Evolutionary conservation across 2,329 filamentous ascomycete species (phyloP).

Genomic region (Cryphonectria parasitica): DNA sequence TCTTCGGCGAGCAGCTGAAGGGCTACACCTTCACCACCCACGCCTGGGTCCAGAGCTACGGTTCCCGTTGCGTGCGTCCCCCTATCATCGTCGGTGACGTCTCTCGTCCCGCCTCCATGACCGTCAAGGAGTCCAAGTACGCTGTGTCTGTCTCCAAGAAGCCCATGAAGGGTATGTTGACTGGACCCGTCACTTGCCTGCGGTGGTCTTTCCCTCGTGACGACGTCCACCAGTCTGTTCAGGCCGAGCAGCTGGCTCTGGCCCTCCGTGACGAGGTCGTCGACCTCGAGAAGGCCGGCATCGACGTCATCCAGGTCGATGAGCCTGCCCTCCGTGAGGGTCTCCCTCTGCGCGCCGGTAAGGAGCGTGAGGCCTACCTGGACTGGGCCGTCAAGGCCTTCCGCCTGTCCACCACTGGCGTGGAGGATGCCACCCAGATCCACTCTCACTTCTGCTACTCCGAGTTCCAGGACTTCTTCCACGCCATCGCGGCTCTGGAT

Average conservation of each 20-base stretch:
- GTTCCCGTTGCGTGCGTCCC: conserved; percentile 96
- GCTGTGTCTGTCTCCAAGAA: conserved; percentile 94
- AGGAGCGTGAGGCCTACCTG: conserved; percentile 96
- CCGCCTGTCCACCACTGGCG: conserved; percentile 91
- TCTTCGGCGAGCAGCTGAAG: conserved; percentile 96
- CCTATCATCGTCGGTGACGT: conserved; percentile 99
- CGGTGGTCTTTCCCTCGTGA: conserved; percentile 99
- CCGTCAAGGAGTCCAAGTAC: conserved; percentile 99
- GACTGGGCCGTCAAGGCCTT: conserved; percentile 98
- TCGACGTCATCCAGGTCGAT: conserved; percentile 98
- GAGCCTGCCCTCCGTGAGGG: conserved; percentile 99
- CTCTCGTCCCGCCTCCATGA: conserved; percentile 95
- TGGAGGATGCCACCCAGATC: conserved; percentile 96
- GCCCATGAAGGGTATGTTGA: conserved; percentile 99
- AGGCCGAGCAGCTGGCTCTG: conserved; percentile 97
- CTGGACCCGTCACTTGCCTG: conserved; percentile 96
- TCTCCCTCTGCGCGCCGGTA: conserved; percentile 91
- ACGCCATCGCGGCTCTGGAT: conserved; percentile 96
- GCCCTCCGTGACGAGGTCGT: conserved; percentile 98
- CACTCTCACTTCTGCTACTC: conserved; percentile 99
- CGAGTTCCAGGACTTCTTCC: conserved; percentile 99
- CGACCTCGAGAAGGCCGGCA: conserved; percentile 94
- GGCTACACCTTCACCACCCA: conserved; percentile 99
- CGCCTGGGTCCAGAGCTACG: conserved; percentile 97
- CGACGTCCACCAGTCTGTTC: conserved; percentile 97